Evolutionary conservation across 2,329 filamentous ascomycete genomes (phyloP).

Genomic region (Neoscytalidium dimidiatum): DNA sequence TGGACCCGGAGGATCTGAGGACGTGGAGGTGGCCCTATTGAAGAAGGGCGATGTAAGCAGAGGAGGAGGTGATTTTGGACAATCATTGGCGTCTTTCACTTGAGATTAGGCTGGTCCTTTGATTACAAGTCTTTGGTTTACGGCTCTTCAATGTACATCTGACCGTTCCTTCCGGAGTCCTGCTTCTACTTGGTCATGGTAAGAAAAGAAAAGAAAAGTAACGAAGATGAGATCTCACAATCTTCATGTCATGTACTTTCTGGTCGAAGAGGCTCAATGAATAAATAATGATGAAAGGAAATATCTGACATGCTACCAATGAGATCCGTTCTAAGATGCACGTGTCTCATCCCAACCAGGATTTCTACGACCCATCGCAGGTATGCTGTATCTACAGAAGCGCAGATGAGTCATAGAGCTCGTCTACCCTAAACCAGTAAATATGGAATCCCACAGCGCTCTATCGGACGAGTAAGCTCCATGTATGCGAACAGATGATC

Average conservation of each 20-base stretch:
- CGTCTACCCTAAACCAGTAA: no score
- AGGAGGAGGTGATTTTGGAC: background rate
- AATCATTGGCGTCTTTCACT: background rate
- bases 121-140: background rate
- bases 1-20: constrained; percentile 67
- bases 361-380: no score
- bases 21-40: constrained; percentile 66
- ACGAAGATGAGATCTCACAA: background rate
- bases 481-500: no score
- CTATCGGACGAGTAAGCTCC: no score
- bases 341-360: no score
- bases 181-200: background rate
- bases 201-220: background rate
- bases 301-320: no score
- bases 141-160: background rate
- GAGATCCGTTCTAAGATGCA: no score
- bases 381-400: no score
- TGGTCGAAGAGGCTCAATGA: no score
- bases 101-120: background rate
- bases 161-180: background rate
- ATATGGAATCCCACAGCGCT: no score
- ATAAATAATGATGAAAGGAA: no score
- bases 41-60: background rate
- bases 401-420: no score
- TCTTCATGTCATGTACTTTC: background rate